Evolutionary conservation across 208 protist genomes (phyloP).

Genomic region (Trypanosoma scelopori): DNA sequence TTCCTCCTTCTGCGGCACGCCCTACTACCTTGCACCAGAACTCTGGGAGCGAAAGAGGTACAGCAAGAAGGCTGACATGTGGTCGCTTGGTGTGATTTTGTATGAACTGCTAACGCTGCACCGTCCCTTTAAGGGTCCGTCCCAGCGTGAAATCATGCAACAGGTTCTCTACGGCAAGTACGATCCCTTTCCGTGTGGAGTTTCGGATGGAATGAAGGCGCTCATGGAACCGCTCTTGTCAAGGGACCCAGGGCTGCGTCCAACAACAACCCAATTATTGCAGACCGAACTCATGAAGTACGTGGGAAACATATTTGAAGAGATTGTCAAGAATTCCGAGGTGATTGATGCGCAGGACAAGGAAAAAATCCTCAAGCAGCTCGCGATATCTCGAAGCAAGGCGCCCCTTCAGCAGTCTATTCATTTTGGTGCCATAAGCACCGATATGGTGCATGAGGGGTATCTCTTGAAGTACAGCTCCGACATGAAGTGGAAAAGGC

Average conservation of each 20-base stretch:
- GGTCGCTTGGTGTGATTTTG: constrained; percentile 87
- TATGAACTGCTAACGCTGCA: constrained; percentile 86
- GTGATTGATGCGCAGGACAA: constrained; percentile 62
- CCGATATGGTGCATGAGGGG: constrained; percentile 65
- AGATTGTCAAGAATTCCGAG: constrained; percentile 83
- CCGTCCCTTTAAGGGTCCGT: constrained; percentile 86
- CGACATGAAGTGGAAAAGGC: constrained; percentile 85
- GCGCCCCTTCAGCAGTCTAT: constrained; percentile 50
- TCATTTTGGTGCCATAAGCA: constrained; percentile 52
- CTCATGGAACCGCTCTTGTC: constrained; percentile 72
- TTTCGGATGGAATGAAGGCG: constrained; percentile 67
- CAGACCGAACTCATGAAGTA: constrained; percentile 88
- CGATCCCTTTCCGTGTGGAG: constrained; percentile 70
- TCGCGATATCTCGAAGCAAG: constrained; percentile 44
- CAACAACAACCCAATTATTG: constrained; percentile 72
- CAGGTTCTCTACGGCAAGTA: constrained; percentile 79
- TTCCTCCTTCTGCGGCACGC: constrained; percentile 86
- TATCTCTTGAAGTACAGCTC: constrained; percentile 87
- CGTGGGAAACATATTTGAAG: constrained; percentile 86
- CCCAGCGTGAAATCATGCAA: constrained; percentile 82
- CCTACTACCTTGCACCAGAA: constrained; percentile 94
- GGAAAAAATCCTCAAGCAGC: constrained; percentile 69
- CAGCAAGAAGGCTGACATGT: constrained; percentile 94
- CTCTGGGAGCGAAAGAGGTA: constrained; percentile 91
- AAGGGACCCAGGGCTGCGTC: constrained; percentile 58